Conservation (phyloP, 1,139 yeast species). For the Candida albicans region DNA sequence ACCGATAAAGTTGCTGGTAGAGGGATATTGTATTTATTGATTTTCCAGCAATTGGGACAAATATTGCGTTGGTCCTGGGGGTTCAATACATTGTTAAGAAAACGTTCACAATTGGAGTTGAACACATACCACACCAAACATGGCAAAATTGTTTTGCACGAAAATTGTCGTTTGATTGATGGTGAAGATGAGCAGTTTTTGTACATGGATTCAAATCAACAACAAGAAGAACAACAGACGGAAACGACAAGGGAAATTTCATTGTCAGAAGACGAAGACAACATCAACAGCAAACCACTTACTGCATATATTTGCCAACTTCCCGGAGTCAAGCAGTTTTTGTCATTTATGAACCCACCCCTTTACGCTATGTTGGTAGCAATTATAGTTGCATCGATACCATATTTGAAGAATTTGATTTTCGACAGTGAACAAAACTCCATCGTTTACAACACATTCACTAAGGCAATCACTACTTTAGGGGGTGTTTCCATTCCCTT, state of each 20-base stretch:
- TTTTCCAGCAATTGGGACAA: slow-evolving; percentile 85
- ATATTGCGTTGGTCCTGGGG: slow-evolving; percentile 91
- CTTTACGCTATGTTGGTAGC: slow-evolving; percentile 87
- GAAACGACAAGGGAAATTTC: slow-evolving; percentile 15
- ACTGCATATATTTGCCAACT: slow-evolving; percentile 5
- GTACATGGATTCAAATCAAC: slow-evolving; percentile 6
- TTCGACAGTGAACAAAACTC: slow-evolving; percentile 41
- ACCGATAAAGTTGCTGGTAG: slow-evolving; percentile 75
- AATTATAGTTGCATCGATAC: slow-evolving; percentile 79
- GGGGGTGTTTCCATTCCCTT: slow-evolving; percentile 90
- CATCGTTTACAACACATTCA: slow-evolving; percentile 74
- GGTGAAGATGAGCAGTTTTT: slow-evolving; percentile 10
- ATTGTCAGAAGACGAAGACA: slow-evolving; percentile 3
- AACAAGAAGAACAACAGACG: slow-evolving; percentile 3
- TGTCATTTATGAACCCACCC: slow-evolving; percentile 86
- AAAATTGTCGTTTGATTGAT: slow-evolving; percentile 10
- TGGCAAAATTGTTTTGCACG: slow-evolving; percentile 13
- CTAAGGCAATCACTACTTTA: slow-evolving; percentile 73
- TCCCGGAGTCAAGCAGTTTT: slow-evolving; percentile 23
- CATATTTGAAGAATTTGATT: slow-evolving; percentile 63
- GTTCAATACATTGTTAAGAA: slow-evolving; percentile 68
- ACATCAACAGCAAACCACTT: slow-evolving; percentile 1
- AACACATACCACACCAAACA: slow-evolving; percentile 25
- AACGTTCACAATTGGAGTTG: slow-evolving; percentile 45
- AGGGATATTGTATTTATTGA: slow-evolving; percentile 72